phyloP scores from a whole-genome alignment of 257 asterid species.

The Nicotiana benthamiana region DNA sequence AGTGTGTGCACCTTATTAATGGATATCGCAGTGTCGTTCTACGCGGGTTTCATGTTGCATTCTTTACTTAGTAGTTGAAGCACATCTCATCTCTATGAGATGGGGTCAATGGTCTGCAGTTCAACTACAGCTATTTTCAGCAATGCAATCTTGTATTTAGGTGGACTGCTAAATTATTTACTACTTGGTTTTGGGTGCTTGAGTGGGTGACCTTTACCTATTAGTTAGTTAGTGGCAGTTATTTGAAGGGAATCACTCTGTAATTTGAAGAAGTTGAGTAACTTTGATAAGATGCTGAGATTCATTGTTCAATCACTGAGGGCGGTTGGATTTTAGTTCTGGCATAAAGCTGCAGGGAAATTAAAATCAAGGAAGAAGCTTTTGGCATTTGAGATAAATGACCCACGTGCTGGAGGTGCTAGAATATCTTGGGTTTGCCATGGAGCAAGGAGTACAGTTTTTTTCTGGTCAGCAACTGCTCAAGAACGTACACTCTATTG shows the following conservation, averaged over 20 bases:
- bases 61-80: not conserved
- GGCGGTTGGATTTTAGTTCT: not conserved
- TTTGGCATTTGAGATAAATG: not conserved
- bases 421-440: not conserved
- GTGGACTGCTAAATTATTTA: not conserved
- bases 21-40: not conserved
- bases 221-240: not conserved
- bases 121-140: not conserved
- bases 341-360: not conserved
- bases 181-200: not conserved
- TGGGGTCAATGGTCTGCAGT: not conserved
- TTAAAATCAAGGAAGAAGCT: not conserved
- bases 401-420: not conserved
- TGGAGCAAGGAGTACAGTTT: not conserved
- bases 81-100: not conserved
- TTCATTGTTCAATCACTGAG: not conserved
- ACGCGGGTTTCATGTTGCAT: not conserved
- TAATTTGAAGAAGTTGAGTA: not conserved
- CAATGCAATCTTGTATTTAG: not conserved
- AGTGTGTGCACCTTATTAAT: not conserved
- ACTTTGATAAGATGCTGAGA: not conserved
- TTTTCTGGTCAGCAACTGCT: not conserved
- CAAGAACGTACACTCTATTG: not conserved
- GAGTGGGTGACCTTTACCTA: not conserved
- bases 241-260: not conserved